Conservation (phyloP, 169 alveolate genomes). For the Sarcocystis neurona region DNA sequence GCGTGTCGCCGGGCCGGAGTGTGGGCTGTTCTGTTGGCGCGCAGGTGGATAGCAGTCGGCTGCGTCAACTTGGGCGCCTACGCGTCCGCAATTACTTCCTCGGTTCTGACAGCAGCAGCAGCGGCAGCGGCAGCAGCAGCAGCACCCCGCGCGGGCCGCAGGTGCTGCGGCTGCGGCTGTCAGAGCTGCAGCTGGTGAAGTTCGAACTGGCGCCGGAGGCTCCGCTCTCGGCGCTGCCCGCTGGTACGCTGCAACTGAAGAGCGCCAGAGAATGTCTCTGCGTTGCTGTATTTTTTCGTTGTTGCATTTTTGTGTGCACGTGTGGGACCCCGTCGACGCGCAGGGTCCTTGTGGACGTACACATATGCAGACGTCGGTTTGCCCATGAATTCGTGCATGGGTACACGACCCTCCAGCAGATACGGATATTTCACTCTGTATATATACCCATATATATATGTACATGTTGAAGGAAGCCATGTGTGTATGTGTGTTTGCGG, state of each 20-base stretch:
- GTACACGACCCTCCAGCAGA: not conserved
- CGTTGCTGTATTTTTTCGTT: too few species aligned
- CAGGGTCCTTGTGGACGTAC: too few species aligned
- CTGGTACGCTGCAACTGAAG: constrained; percentile 65
- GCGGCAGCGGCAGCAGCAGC: constrained; percentile 55
- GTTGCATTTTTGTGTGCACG: too few species aligned
- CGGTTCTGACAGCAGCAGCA: constrained; percentile 65
- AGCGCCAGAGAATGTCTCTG: not conserved
- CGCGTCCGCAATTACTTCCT: constrained; percentile 70
- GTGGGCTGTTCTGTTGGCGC: not conserved
- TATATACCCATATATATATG: not conserved
- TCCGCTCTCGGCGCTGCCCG: constrained; percentile 76
- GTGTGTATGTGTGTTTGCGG: too few species aligned
- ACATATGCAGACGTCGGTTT: not conserved
- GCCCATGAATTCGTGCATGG: not conserved
- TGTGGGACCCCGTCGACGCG: too few species aligned
- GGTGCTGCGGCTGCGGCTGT: constrained; percentile 63
- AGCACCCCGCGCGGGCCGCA: constrained; percentile 68
- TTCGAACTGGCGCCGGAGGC: constrained; percentile 63
- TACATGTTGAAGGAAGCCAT: not conserved
- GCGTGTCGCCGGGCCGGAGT: too few species aligned
- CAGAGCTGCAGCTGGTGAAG: constrained; percentile 50
- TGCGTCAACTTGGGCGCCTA: constrained; percentile 62
- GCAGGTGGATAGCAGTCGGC: constrained; percentile 72
- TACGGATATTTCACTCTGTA: not conserved